Evolutionary conservation across 164 flowering plant species (phyloP), one percentile per base, ranked within the genome.

Genomic region (Liriodendron chinense): DNA sequence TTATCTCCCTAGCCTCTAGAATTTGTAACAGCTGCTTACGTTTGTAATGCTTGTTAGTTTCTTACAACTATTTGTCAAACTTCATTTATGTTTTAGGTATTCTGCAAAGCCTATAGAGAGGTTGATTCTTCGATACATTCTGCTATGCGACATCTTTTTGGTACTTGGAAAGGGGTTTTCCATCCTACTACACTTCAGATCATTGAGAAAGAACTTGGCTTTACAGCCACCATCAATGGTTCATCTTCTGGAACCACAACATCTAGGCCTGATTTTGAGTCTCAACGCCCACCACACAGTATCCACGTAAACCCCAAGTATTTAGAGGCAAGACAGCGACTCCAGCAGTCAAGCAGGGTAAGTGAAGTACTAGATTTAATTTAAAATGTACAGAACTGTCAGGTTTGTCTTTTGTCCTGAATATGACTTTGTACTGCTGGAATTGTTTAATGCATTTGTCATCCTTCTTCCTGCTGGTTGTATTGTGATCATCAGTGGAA

Each of bases 241-340:
- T 86, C 91, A 63, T 84, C 94, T 67, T 85, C 97, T 65, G 89
- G 85, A 71, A 66, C 77, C 47, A 18, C 87, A 69, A 25, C 87
- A 34, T 79, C 96, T 13, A 92, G 85, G 81, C 76, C 90, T 72
- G 94, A 89, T 74, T 76, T 90, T 12, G 91, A 87, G 81, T 78
- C 91, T 59, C 96, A 86, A 69, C 90, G 88, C 50, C 93, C 89
- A 66, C 83, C 89, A n/a, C 92, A 91, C 49, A 90, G 98, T 80
- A 96, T 96, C 83, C 99, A 96, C 87, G 98, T 96, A 18, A 96
- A 96, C 84, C 99, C 99, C 7, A 94, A 91, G 83, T 94, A 94
- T 78, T 77, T 96, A 69, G 98, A 92, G 80, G 91, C 90, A 34
- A 88, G 97, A 82, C 96, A 93, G 82, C 91, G 87, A 13, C 92